Base-by-base conservation (phyloP, 1,139 yeast species). In the Suhomyces taliae region DNA sequence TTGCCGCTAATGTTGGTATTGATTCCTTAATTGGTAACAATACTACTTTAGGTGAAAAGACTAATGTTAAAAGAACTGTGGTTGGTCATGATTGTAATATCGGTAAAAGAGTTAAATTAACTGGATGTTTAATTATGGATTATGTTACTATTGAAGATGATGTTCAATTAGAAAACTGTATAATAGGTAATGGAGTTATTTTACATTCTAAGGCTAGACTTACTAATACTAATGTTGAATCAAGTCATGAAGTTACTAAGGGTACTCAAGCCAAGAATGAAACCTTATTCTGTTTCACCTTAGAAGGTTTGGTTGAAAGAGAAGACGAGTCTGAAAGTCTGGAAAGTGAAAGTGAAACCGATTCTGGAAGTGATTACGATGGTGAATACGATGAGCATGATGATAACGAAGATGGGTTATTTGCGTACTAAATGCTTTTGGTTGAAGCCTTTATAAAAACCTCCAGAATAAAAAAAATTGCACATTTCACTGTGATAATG, bases 61-160 rank as follows among this genome's bases (percentile, higher is more conserved):
- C 96, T 15, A 89, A 86, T 62, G 89, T 95, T 46, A 95, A 95
- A 69, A 62, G 76, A 41, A 81, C 96, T 0, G 90, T 89, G 11
- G 76, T 95, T 37, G 97, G 97, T 8, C 67, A 74, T n/a, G 76
- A 79, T 56, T 89, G 96, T 69, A 70, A 58, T 14, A 82, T 95
- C 47, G 99, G 99, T 40, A 85, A 83, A 61, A 79, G 90, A 54
- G 95, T 96, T 62, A 84, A 93, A 57, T 77, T 95, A 49, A 88
- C 91, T 1, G 98, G 96, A 2, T 90, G 91, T 58, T 82, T 95
- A 27, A 62, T 95, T 9, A 72, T 90, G 50, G 87, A 87, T 59
- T 80, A 82, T 43, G 95, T 84, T 31, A 70, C 67, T 1, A 72
- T 95, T 38, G 96, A 82, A 43, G 97, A 93, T 63, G 97, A 89